These are phyloP conservation scores for Pythium biforme DNA, from an alignment of 352 stramenopile genomes.

Conservation along the genomic window DNA sequence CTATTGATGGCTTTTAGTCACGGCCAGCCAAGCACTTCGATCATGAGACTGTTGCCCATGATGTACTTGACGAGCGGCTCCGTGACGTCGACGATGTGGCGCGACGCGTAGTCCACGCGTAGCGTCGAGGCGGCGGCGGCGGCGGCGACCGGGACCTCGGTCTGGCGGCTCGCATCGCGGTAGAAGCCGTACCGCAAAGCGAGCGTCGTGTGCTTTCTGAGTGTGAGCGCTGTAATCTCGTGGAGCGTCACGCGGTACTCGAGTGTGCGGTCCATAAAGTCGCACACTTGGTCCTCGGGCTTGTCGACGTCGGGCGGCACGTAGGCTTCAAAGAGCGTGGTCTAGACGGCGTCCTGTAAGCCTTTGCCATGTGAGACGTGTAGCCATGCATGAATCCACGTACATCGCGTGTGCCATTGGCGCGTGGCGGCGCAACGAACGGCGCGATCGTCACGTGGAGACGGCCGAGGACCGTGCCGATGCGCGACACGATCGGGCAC, in stretches of 20 bases:
- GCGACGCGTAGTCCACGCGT: constrained; percentile 26
- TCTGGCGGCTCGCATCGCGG: constrained; percentile 35
- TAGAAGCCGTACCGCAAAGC: constrained; percentile 52
- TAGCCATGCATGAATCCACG: neutral
- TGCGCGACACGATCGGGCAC: constrained; percentile 50
- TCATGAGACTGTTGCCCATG: constrained; percentile 35
- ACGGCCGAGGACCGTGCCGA: constrained; percentile 38
- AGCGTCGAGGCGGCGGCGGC: constrained; percentile 3
- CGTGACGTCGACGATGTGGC: constrained; percentile 49
- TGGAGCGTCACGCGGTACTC: constrained; percentile 43
- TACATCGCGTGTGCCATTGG: constrained; percentile 34
- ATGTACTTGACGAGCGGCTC: constrained; percentile 55
- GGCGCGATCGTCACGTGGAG: constrained; percentile 48
- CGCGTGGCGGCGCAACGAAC: constrained; percentile 25
- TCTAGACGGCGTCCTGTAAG: constrained; percentile 3
- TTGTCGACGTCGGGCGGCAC: constrained; percentile 32
- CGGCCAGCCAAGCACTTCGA: constrained; percentile 36
- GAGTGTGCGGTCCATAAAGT: constrained; percentile 51
- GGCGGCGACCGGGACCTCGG: constrained; percentile 18
- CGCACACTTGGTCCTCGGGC: constrained; percentile 47
- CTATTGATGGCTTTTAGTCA: too few relatives aligned
- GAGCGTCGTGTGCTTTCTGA: constrained; percentile 38
- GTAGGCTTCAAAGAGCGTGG: constrained; percentile 37
- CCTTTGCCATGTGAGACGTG: too few relatives aligned
- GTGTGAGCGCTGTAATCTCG: constrained; percentile 24